Conservation (phyloP, 495 filamentous ascomycete genomes). For the Hyaloscypha finlandica region DNA sequence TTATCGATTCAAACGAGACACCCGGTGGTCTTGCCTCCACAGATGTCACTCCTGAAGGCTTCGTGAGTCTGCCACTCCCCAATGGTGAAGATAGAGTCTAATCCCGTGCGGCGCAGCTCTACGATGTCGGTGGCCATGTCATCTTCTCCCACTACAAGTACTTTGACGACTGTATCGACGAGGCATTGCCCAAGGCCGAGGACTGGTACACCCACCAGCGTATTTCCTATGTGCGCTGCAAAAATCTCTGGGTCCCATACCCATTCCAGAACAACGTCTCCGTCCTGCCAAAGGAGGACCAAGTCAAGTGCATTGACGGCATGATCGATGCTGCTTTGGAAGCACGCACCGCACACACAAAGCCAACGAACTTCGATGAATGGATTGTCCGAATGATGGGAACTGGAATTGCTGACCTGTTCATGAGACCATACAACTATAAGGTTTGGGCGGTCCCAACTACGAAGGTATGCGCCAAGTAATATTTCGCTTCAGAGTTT, state of each 20-base stretch:
- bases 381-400: constrained; percentile 97
- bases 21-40: constrained; percentile 97
- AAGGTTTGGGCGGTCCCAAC: constrained; percentile 99
- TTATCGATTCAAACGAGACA: constrained; percentile 89
- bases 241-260: constrained; percentile 94
- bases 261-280: constrained; percentile 99
- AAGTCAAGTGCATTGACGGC: constrained; percentile 92
- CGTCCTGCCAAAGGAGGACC: constrained; percentile 95
- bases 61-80: constrained; percentile 66
- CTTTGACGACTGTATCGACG: constrained; percentile 98
- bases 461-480: constrained; percentile 69
- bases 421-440: constrained; percentile 99
- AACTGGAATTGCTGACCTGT: constrained; percentile 85
- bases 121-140: constrained; percentile 98
- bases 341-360: constrained; percentile 79
- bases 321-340: constrained; percentile 95
- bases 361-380: constrained; percentile 96
- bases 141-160: constrained; percentile 99
- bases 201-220: constrained; percentile 99
- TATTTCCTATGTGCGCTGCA: constrained; percentile 98
- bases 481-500: neutral
- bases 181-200: constrained; percentile 87
- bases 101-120: constrained; percentile 63
- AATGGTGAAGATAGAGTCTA: constrained; percentile 7
- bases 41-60: constrained; percentile 93